Conservation (phyloP, 371 early-diverging fungal genomes). For the Apophysomyces trapeziformis region DNA sequence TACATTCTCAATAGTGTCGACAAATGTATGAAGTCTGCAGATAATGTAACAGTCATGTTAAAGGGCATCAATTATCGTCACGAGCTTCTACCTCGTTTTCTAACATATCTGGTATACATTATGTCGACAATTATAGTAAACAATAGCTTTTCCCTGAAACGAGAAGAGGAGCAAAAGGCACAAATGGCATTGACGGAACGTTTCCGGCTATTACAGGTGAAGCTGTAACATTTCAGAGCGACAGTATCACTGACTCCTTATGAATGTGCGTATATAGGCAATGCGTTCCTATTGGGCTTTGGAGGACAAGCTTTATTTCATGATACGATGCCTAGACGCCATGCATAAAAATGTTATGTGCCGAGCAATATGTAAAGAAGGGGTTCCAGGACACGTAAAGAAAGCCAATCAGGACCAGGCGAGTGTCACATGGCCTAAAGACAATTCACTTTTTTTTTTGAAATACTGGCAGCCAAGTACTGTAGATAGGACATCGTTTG, state of each 20-base stretch:
- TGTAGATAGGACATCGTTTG: neutral
- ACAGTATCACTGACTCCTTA: neutral
- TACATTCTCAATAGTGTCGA: too few relatives aligned
- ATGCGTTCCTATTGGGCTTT: slow-evolving; percentile 16
- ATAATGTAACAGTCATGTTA: too few relatives aligned
- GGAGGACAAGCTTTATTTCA: slow-evolving; percentile 17
- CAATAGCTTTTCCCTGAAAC: slow-evolving; percentile 15
- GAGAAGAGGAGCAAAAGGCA: slow-evolving; percentile 10
- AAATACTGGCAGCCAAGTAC: neutral
- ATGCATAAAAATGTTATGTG: slow-evolving; percentile 11
- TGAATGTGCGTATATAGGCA: slow-evolving; percentile 2
- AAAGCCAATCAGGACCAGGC: neutral
- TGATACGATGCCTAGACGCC: slow-evolving; percentile 18
- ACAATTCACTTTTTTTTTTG: neutral
- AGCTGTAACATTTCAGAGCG: neutral
- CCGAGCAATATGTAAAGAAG: neutral
- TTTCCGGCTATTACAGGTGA: slow-evolving; percentile 17
- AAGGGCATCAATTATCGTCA: too few relatives aligned
- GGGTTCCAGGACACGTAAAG: neutral
- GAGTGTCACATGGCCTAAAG: neutral
- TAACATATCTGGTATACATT: too few relatives aligned
- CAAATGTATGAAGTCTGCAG: too few relatives aligned
- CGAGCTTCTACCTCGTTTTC: too few relatives aligned
- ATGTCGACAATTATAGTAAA: too few relatives aligned
- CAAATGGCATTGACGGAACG: slow-evolving; percentile 10